A percentile compares a stretch with the other conserved stretches of the same genome.
Conservation (phyloP, 2,329 filamentous ascomycete genomes). For the Neofusicoccum laricinum region DNA sequence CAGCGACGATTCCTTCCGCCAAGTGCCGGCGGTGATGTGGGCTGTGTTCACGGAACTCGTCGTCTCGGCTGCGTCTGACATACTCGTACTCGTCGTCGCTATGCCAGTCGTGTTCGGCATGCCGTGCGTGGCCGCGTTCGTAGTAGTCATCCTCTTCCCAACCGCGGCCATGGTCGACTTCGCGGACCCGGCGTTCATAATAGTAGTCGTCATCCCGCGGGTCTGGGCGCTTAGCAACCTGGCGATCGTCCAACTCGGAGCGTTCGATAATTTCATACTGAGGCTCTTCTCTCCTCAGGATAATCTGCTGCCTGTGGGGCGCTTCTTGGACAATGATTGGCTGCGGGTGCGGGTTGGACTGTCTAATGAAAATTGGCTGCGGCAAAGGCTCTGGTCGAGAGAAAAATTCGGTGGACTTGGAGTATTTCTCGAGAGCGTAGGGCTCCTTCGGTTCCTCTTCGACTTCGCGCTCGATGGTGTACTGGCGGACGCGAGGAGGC, state of each 20-base stretch:
- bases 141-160: slow-evolving; percentile 36
- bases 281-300: slow-evolving; percentile 52
- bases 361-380: slow-evolving; percentile 50
- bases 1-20: slow-evolving; percentile 61
- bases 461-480: slow-evolving; percentile 42
- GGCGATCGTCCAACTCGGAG: slow-evolving; percentile 52
- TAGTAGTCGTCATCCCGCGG: slow-evolving; percentile 59
- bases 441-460: slow-evolving; percentile 40
- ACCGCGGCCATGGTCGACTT: slow-evolving; percentile 50
- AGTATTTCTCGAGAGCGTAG: slow-evolving; percentile 51
- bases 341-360: slow-evolving; percentile 45
- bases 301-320: slow-evolving; percentile 44
- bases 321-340: slow-evolving; percentile 57
- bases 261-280: slow-evolving; percentile 61
- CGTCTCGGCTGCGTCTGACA: slow-evolving; percentile 50
- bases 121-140: slow-evolving; percentile 34
- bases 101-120: slow-evolving; percentile 37
- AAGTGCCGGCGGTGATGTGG: slow-evolving; percentile 56
- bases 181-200: slow-evolving; percentile 56
- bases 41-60: slow-evolving; percentile 33
- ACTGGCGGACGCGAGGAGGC: slow-evolving; percentile 33
- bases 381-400: slow-evolving; percentile 41
- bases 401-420: slow-evolving; percentile 53
- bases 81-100: slow-evolving; percentile 63
- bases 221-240: slow-evolving; percentile 37